Base-by-base conservation (phyloP, 495 filamentous ascomycete genomes). In the Aspergillus egyptiacus region DNA sequence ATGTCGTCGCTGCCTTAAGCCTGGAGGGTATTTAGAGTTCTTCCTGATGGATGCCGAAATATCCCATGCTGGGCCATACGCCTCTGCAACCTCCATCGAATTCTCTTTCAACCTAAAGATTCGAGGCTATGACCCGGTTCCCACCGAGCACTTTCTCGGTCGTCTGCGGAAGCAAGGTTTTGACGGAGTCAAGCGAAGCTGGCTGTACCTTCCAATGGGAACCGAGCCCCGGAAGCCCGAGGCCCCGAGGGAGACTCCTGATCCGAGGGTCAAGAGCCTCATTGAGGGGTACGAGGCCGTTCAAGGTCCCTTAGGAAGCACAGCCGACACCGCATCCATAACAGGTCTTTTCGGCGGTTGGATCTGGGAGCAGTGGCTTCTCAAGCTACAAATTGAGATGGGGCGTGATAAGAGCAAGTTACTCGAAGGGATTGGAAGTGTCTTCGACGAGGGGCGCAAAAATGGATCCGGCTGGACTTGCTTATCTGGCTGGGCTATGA, bases 321-420 rank as follows among this genome's bases (percentile, higher is more conserved):
- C 86, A 0, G 79, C 81, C 18, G 81, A 85, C 55, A 79, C 80
- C 17, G 87, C 89, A 1, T 81, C 75, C 48, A 72, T 96, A 39
- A 83, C 88, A 0, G 89, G 89, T 5, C 59, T 96, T 14, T 79
- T 95, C 4, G 93, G 90, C 10, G 81, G 83, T 20, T 95, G 91
- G 89, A 79, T 83, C 56, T 98, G 91, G 91, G 93, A 97, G 77
- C 85, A 87, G 65, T 97, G 93, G 93, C 77, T 96, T 66, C 61
- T 96, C 52, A 88, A 85, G 67, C 69, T 91, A 58, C 84, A 91
- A 64, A 75, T 82, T 62, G 91, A 95, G 72, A 89, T 86, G 75
- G 85, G 84, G 5, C 78, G 80, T 9, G 81, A 80, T 27, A 69
- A 71, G 27, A 73, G 81, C 50, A 74, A 77, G 10, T 70, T 87